A percentile compares a stretch with the other conserved stretches of the same genome.
These are phyloP conservation scores for Coffea humblotiana DNA, from an alignment of 305 asterid genomes.

Conservation along the genomic window DNA sequence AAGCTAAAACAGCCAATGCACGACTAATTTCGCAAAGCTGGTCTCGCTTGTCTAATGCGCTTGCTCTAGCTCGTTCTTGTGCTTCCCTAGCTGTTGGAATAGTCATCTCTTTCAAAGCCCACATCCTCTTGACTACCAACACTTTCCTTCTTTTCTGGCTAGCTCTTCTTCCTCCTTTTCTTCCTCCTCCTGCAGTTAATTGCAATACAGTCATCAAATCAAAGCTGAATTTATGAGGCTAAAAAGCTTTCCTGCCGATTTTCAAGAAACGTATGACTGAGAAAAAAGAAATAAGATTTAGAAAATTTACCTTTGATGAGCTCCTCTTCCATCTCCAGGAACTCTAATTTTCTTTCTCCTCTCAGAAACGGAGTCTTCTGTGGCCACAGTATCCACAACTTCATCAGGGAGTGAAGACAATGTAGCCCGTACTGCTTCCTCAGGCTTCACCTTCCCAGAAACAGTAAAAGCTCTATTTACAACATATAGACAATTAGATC, in stretches of 20 bases:
- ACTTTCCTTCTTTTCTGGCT: constrained; percentile 44
- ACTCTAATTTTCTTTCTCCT: constrained; percentile 83
- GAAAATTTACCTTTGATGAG: constrained; percentile 57
- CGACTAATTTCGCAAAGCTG: constrained; percentile 83
- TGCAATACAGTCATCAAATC: too few relatives aligned
- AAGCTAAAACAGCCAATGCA: constrained; percentile 79
- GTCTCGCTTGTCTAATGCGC: constrained; percentile 70
- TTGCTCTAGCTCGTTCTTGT: constrained; percentile 66
- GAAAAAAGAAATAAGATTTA: neutral
- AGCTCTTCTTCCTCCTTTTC: constrained; percentile 56
- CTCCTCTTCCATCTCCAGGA: constrained; percentile 87
- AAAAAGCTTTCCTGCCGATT: neutral
- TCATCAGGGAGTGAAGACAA: constrained; percentile 85
- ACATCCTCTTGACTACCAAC: constrained; percentile 50
- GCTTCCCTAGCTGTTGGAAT: constrained; percentile 65
- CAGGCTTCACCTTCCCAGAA: constrained; percentile 72
- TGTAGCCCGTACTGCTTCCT: constrained; percentile 79
- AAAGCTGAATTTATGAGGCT: neutral
- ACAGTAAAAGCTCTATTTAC: constrained; percentile 68
- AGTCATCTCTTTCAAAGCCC: constrained; percentile 71
- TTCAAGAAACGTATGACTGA: neutral
- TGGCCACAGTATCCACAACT: constrained; percentile 81
- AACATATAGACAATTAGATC: neutral
- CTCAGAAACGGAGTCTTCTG: constrained; percentile 82
- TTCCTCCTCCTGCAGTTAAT: constrained; percentile 62